Evolutionary conservation across 495 filamentous ascomycete species (phyloP), one percentile per base, ranked within the genome.

Genomic region (Lichina pygmaea): DNA sequence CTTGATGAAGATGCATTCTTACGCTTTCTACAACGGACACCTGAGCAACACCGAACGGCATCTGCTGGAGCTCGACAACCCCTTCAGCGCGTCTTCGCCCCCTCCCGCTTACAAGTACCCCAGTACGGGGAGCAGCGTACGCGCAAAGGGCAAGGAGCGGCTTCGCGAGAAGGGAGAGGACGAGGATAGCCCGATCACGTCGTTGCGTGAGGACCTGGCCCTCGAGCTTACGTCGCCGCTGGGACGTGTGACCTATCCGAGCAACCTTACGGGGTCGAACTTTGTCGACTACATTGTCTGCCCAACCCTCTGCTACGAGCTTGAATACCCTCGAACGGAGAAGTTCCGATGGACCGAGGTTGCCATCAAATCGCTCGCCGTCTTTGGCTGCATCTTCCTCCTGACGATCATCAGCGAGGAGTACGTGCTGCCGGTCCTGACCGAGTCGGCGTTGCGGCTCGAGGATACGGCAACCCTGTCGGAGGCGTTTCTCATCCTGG

Each of bases 1-100:
- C 7, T 72, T 94, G 30, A 97, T 97, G 89, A 97, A 97, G 63
- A 82, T 97, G 67, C 89, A 97, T 55, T 93, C 86, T 0, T 97
- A 94, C 55, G 78, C 82, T 30, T 95, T 94, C 61, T 97, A 97
- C 62, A 93, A 89, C 54, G 89, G 89, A 2, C 89, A 97, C 60
- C 70, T 97, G 6, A 84, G 77, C 48, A 79, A 85, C 53, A 91
- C 81, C 0, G 71, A 84, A 58, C 75, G 77, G 51, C 73, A 81
- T 12, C 63, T 97, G 2, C 69, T 67, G 42, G 72, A 72, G 33
- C 75, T 97, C 8, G 89, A 97, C 58, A 65, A 78, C 30, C 79
- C 82, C 0, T 70, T 66, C 4, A 70, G 66, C n/a, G 72, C 71
- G 12, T 24, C 24, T 24, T 75, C 78, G 7, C 73, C 70, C 44